Evolutionary conservation across 352 stramenopile species (phyloP).

Genomic region (Phytophthora megakarya): DNA sequence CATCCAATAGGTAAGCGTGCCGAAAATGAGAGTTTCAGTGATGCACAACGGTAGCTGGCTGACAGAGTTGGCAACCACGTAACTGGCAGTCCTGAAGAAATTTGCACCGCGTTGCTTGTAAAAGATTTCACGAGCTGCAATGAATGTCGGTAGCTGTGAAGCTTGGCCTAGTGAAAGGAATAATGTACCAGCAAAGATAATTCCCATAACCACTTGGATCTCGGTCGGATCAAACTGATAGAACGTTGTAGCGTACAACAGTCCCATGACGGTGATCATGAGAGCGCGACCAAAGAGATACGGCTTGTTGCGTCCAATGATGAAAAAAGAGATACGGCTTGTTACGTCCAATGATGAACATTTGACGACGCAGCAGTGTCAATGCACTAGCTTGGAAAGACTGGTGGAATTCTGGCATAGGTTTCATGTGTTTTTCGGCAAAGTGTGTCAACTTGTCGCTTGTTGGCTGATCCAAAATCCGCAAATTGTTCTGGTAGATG

Average conservation of each 20-base stretch:
- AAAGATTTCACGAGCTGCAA: slow-evolving; percentile 22
- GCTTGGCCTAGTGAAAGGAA: slow-evolving; percentile 31
- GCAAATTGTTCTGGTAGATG: slow-evolving; percentile 46
- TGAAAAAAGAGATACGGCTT: slow-evolving; percentile 49
- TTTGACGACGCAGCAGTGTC: slow-evolving; percentile 55
- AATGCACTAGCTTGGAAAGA: slow-evolving; percentile 28
- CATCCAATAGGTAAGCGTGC: slow-evolving; percentile 80
- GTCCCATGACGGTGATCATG: slow-evolving; percentile 51
- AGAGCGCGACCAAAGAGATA: slow-evolving; percentile 49
- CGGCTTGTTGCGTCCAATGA: slow-evolving; percentile 66
- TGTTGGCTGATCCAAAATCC: slow-evolving; percentile 82
- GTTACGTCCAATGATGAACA: slow-evolving; percentile 67
- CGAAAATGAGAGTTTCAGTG: slow-evolving; percentile 69
- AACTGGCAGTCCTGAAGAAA: slow-evolving; percentile 54
- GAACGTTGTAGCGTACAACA: slow-evolving; percentile 48
- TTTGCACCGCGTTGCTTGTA: slow-evolving; percentile 28
- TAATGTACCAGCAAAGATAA: slow-evolving; percentile 83
- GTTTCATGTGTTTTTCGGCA: slow-evolving; percentile 49
- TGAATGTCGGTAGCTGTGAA: slow-evolving; percentile 25
- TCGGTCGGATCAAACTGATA: slow-evolving; percentile 38
- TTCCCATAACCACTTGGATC: slow-evolving; percentile 65
- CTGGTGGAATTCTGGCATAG: slow-evolving; percentile 40
- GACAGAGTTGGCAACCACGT: slow-evolving; percentile 51
- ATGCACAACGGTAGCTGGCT: slow-evolving; percentile 43
- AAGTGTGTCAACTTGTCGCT: slow-evolving; percentile 85